A percentile compares a stretch with the other conserved stretches of the same genome.
Evolutionary conservation across 495 filamentous ascomycete genomes (phyloP).

Genomic region (Podospora conica): DNA sequence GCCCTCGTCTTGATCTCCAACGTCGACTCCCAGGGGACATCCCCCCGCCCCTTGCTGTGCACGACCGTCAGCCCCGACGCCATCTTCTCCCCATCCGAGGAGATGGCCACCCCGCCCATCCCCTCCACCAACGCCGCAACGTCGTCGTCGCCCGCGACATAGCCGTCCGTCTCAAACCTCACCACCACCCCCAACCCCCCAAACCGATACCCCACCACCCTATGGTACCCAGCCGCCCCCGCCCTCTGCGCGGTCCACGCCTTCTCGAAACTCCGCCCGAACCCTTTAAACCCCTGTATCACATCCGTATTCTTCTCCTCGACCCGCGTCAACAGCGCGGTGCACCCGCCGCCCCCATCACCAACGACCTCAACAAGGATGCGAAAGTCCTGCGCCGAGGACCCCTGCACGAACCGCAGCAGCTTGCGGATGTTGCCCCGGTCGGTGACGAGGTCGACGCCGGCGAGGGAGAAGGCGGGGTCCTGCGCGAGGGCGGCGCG

Average conservation of each 20-base stretch:
- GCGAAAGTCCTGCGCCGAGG: slow-evolving; percentile 30
- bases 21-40: slow-evolving; percentile 30
- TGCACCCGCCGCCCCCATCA: slow-evolving; percentile 28
- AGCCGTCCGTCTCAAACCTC: slow-evolving; percentile 45
- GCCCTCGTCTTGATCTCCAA: slow-evolving; percentile 49
- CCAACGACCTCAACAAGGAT: slow-evolving; percentile 38
- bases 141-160: slow-evolving; percentile 13
- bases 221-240: slow-evolving; percentile 42
- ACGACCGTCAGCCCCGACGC: slow-evolving; percentile 30
- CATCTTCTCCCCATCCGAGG: neutral
- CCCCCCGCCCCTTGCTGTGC: too few species aligned
- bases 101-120: neutral
- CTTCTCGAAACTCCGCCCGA: slow-evolving; percentile 46
- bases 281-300: slow-evolving; percentile 41
- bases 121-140: neutral
- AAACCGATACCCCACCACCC: slow-evolving; percentile 43
- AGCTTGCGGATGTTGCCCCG: slow-evolving; percentile 50
- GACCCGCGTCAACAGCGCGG: slow-evolving; percentile 37
- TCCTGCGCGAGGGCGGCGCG: slow-evolving; percentile 38
- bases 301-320: slow-evolving; percentile 28
- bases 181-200: slow-evolving; percentile 40
- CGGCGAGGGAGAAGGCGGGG: slow-evolving; percentile 38
- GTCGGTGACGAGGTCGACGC: slow-evolving; percentile 46
- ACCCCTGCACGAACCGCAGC: slow-evolving; percentile 40
- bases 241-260: slow-evolving; percentile 35